Base-by-base conservation (phyloP, 208 protist genomes). In the Crithidia acanthocephali region DNA sequence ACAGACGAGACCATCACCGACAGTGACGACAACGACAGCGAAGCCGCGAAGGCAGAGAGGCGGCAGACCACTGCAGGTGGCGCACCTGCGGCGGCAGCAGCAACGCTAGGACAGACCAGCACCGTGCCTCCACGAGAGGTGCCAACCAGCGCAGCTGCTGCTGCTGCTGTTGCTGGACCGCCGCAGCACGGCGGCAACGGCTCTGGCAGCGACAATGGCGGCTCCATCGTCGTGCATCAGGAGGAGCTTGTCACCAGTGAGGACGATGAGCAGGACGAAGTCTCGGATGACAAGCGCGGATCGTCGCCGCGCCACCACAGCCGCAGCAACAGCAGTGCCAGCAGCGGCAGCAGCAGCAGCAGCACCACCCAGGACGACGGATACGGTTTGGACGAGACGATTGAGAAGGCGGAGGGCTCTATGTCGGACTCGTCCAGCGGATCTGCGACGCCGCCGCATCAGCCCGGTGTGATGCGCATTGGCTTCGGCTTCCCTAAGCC, bases 281-380 rank as follows among this genome's bases (percentile, higher is more conserved):
- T n/a, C 9, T 15, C 37, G 37, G 37, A 42, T 13, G 13, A 42
- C 13, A 13, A 42, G 6, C 9, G 13, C 11, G 56, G 2, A 32
- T 20, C 30, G 23, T 30, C 57, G n/a, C 25, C n/a, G 33, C 23
- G 13, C 10, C 7, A 8, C 2, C 44, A 65, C 59, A 65, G 59
- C 59, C 5, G 27, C 44, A 64, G 44, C 50, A 57, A 13, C 50
- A 45, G 15, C 63, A 59, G 23, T 35, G 42, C 22, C 45, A 52
- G 22, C 45, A 35, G 4, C 59, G 32, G 25, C 33, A 45, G 50
- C 63, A 59, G 23, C 22, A 33, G 37, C 48, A 59, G 50, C 35
- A 70, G 53, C 64, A 45, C 25, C 9, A 50, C 52, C 8, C n/a
- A 28, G 22, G 64, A 70, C 20, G 52, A 70, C n/a, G 64, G n/a